These are phyloP conservation scores for Brassica rapa DNA, from an alignment of 345 rosid genomes.

Conservation along the genomic window DNA sequence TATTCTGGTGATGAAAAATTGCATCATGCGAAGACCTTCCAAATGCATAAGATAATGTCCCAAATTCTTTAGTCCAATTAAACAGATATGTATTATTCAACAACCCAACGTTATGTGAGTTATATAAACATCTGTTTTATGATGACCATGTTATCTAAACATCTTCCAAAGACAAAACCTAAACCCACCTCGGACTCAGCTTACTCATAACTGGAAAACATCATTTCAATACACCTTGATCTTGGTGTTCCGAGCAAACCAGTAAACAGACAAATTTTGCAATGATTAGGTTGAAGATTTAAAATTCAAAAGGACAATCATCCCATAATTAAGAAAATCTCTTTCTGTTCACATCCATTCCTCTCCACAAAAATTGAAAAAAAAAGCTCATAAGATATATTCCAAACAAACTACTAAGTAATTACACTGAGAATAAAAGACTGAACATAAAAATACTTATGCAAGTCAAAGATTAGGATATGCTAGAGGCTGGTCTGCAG, in stretches of 20 bases:
- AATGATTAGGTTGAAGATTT: too few relatives aligned
- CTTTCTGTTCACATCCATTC: not conserved
- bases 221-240: not conserved
- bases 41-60: not conserved
- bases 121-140: not conserved
- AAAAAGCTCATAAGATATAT: not conserved
- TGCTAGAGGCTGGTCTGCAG: not conserved
- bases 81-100: not conserved
- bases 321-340: not conserved
- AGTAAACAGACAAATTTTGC: too few relatives aligned
- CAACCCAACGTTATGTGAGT: not conserved
- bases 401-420: not conserved
- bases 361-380: not conserved
- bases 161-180: not conserved
- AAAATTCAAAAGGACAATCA: not conserved
- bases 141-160: too few relatives aligned
- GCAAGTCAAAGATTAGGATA: not conserved
- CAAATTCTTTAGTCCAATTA: not conserved
- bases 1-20: not conserved
- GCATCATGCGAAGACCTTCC: not conserved
- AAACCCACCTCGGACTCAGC: not conserved
- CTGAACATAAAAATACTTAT: not conserved
- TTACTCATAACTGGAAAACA: not conserved
- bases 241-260: not conserved
- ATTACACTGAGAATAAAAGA: not conserved